Base-by-base conservation (phyloP, 116 monocot species). In the Phalaenopsis hybrid region DNA sequence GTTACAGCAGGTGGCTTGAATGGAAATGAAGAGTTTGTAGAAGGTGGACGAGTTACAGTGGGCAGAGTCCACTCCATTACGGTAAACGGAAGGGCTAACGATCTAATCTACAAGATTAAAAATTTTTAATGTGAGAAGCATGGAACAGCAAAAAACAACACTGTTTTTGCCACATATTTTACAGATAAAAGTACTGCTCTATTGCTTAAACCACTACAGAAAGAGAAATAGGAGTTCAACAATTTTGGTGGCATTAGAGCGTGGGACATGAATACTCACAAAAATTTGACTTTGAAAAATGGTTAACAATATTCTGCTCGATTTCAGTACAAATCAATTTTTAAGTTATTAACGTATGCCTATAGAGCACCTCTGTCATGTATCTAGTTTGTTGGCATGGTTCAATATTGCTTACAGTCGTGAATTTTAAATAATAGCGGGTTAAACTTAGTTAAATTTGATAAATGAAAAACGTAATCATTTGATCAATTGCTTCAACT, bases 51-150 rank as follows among this genome's bases (percentile, higher is more conserved):
- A 82, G 99, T 92, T 79, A 86, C 92, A 85, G 85, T 73, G 78
- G 99, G 99, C 68, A 99, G 95, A 76, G 99, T 99, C 99, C 99
- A 99, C 82, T 99, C 99, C 85, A 99, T 81, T 75, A 99, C 99
- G 11, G 99, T 92, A 90, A 99, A 99, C 77, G 95, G 99, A 88
- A 99, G 95, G 81, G 99, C 93, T 88, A 99, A 92, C 34, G 99
- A 99, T 86, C 99, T 93, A 85, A 99, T 91, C 99, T 99, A 89
- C 90, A 92, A 61, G 46, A 81, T 50, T 75, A 33, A 75, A 75
- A 23, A 17, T 5, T 41, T 72, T 15, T 5, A 5, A 15, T 72
- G 65, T 15, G 33, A 72, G 72, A 12, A 72, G 6, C 72, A 43
- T 41, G 41, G 11, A 72, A 16, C 33, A 72, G 72, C 23, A 72